Evolutionary conservation across 257 asterid genomes (phyloP), one percentile per base, ranked within the genome.

Genomic region (Petunia axillaris): DNA sequence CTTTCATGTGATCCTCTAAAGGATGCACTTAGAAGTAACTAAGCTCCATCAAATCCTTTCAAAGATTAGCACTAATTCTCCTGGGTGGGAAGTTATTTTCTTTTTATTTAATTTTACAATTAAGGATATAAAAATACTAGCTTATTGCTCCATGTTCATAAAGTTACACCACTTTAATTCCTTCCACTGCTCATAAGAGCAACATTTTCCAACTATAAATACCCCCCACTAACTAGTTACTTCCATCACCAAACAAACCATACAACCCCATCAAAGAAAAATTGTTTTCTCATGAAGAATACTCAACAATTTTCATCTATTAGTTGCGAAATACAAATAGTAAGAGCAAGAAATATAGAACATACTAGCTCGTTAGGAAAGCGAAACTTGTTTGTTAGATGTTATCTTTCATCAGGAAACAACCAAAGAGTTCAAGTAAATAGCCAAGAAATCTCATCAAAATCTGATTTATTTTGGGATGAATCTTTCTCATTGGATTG

Each of bases 401-500:
- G 96, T 75, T 88, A 85, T 76, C 87, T 93, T 48, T 81, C 93
- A 4, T 78, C 90, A 71, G 86, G 90, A 79, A 83, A 80, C 81
- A 84, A 85, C 80, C 84, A 59, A 76, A 90, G 85, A 82, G 83
- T 87, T 63, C 84, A 84, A 38, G 40, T 91, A 81, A 89, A 86
- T 79, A 93, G 80, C 83, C 83, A 76, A 36, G 78, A 87, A 64
- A 85, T 90, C 84, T 54, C 92, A 78, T 84, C 91, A 59, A 77
- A 86, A 4, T 88, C 91, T 11, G 75, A 86, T 79, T 73, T 83
- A 13, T 63, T 50, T 13, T 93, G 92, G 97, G 65, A 90, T 44
- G 91, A 89, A 41, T 82, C 84, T n/a, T 85, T 91, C 57, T 89
- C 96, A 3, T 53, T 91, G 25, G 83, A 91, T 57, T 93, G 90